Base-by-base conservation (phyloP, 129 eudicot species). In the Heracleum sosnowskyi region DNA sequence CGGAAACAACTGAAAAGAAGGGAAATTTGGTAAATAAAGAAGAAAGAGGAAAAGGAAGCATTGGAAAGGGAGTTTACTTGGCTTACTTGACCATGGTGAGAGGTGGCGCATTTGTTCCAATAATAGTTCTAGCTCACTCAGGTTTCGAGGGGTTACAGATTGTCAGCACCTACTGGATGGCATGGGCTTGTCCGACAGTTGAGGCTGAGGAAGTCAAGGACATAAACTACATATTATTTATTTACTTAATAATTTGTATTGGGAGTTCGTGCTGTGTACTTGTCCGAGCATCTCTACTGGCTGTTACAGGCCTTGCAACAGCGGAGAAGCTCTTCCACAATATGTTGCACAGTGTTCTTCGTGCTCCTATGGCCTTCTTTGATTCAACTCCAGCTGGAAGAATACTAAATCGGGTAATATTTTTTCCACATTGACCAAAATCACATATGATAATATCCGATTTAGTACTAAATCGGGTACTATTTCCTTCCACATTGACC, bases 331-430 rank as follows among this genome's bases (percentile, higher is more conserved):
- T 95, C 81, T 95, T 95, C 77, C 82, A 77, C 73, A 87, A 86
- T 29, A 91, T 95, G 96, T 85, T 90, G 72, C 87, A 82, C 45
- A 88, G 92, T 44, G 73, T 95, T 71, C 76, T 95, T 7, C 88
- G 90, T 18, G 91, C 99, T 74, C 99, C 99, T 16, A 90, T 95
- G 99, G 73, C 99, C 3, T 95, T 95, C 78, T 95, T 95, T 71
- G 99, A 95, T 85, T 90, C 99, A 2, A 95, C 99, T 18, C 99
- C 99, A 8, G 70, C 90, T 0, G 99, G 99, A 78, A 85, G 99
- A 82, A 95, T 95, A 82, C 77, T 95, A 70, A 95, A 88, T 79
- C 85, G 99, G 80, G 99, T 95, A 76, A 83, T 88, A 60, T 60
- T n/a, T 15, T 24, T 17, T 49, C 57, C 57, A 49, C 57, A 49